Conservation (phyloP, 2,329 filamentous ascomycete genomes). For the Chrysoporthe austroafricana region DNA sequence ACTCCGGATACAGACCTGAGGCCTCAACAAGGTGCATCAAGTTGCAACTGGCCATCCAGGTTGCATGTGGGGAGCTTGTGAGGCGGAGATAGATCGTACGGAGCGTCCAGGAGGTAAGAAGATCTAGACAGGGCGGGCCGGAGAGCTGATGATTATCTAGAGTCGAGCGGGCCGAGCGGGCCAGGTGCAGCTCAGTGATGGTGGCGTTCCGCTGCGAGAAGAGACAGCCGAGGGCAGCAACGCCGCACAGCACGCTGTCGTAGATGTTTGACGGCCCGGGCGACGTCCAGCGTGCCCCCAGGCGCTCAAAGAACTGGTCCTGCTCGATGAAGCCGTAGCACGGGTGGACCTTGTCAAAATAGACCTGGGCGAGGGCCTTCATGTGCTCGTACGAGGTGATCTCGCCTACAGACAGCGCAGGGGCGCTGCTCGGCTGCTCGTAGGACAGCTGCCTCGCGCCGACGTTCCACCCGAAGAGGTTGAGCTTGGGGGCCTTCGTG, state of each 20-base stretch:
- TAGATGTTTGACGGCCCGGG: constrained; percentile 38
- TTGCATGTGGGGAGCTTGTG: constrained; percentile 55
- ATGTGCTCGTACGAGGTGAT: constrained; percentile 53
- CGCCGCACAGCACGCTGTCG: constrained; percentile 56
- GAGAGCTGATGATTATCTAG: constrained; percentile 48
- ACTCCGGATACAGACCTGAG: constrained; percentile 50
- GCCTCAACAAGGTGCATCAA: constrained; percentile 63
- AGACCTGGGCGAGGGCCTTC: constrained; percentile 48
- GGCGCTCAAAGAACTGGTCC: constrained; percentile 37
- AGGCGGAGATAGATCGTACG: constrained; percentile 57
- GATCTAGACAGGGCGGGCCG: constrained; percentile 40
- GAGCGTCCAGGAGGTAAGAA: constrained; percentile 56
- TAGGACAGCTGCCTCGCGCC: constrained; percentile 36
- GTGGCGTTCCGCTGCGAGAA: constrained; percentile 51
- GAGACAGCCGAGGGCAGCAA: constrained; percentile 57
- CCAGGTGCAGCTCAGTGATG: constrained; percentile 48
- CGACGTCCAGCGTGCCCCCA: constrained; percentile 41
- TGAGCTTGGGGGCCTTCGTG: constrained; percentile 54
- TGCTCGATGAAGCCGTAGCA: constrained; percentile 55
- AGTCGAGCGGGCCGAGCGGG: constrained; percentile 46
- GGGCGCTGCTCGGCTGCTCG: constrained; percentile 32
- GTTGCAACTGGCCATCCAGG: constrained; percentile 61
- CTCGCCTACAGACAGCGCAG: constrained; percentile 45
- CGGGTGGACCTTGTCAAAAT: constrained; percentile 57
- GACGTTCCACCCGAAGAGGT: constrained; percentile 61